Evolutionary conservation across 768 basidiomycete species (phyloP), one percentile per base, ranked within the genome.

Genomic region (Chlorophyllum brunneum): DNA sequence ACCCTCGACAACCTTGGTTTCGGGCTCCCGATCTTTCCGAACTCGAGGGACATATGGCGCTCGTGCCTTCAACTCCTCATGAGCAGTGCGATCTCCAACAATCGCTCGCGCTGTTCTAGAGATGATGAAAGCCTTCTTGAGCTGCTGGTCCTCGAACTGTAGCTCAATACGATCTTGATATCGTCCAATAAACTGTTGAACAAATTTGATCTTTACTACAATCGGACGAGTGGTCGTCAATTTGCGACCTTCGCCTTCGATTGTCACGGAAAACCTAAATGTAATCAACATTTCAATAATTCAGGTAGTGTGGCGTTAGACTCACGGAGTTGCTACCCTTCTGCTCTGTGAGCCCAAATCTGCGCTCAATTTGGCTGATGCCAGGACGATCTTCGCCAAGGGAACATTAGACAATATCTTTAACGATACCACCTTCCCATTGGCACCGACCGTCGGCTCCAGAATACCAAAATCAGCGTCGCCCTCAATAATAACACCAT

Each of bases 131-230:
- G 56, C 64, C 31, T 75, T 73, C 7, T 63, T 59, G 8, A 77
- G 65, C 22, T 68, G 67, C 0, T 61, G 59, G 55, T 82, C 78
- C 55, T 78, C 64, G 59, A 86, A 80, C 0, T 72, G 46, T 16
- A 86, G 54, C 56, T 85, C 82, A 3, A 80, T 54, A 0, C 79
- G 73, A 39, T 81, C 80, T 45, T 81, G 72, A 53, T 71, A 80
- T 2, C 77, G 68, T 8, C 84, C 83, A 26, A 68, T 64, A 45
- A 70, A 59, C 0, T 33, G 27, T 41, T 75, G 69, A 3, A 54
- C 60, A 26, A 80, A 67, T 0, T 54, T 63, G 18, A 80, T 49
- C 0, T 41, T 48, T 22, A 81, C 55, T 2, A 51, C 48, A 24
- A 71, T 44, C 2, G 71, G 60, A 1, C 37, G n/a, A n/a, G n/a